phyloP scores from a whole-genome alignment of 306 rosid genomes.

The Bauhinia variegata region DNA sequence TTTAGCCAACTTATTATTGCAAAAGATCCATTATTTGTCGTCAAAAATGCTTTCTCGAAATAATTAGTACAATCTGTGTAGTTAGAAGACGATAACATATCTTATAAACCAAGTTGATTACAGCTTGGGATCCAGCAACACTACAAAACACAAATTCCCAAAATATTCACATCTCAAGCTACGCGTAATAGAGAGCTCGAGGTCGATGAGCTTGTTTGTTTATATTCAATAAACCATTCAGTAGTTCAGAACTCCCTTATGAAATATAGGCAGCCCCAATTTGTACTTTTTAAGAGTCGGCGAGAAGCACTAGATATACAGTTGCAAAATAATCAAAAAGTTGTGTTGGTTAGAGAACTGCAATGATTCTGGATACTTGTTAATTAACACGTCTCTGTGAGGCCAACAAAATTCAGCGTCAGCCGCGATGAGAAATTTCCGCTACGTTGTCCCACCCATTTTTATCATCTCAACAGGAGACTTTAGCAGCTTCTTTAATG shows the following conservation, averaged over 20 bases:
- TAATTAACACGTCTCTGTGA: slow-evolving; percentile 34
- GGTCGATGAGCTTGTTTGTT: slow-evolving; percentile 22
- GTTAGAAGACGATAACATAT: not conserved
- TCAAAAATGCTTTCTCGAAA: not conserved
- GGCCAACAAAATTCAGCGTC: slow-evolving; percentile 12
- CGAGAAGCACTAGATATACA: slow-evolving; percentile 35
- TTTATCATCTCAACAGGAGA: slow-evolving; percentile 73
- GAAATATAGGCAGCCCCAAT: slow-evolving; percentile 10
- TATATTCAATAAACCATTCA: not conserved
- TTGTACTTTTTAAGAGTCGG: slow-evolving; percentile 28
- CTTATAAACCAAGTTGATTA: not conserved
- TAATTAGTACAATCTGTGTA: not conserved
- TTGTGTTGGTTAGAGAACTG: slow-evolving; percentile 25
- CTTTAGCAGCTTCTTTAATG: slow-evolving; percentile 84
- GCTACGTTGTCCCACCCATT: slow-evolving; percentile 44
- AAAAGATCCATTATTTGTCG: too few relatives aligned
- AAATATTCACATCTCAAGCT: slow-evolving; percentile 13
- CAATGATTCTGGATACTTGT: slow-evolving; percentile 20
- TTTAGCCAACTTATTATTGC: too few relatives aligned
- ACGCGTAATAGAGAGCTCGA: slow-evolving; percentile 23
- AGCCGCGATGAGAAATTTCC: too few relatives aligned
- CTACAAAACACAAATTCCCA: not conserved
- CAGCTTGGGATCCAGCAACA: not conserved
- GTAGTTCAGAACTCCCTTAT: slow-evolving; percentile 8
- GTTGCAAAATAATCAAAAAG: slow-evolving; percentile 44